Conservation (phyloP, 202 grass and related monocot genomes). For the Panicum hallii region DNA sequence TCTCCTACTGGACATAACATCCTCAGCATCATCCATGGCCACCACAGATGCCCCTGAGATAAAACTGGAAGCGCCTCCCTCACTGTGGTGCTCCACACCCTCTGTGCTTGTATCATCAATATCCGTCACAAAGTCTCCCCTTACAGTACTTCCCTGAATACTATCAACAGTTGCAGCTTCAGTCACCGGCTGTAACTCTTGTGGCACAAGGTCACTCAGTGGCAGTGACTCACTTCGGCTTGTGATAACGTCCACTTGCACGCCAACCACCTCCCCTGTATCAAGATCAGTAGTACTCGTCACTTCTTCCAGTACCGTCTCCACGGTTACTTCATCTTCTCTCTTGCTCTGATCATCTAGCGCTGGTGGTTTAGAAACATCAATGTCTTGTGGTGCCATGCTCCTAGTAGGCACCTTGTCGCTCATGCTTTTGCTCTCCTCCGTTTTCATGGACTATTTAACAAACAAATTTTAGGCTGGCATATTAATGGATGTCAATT, state of each 20-base stretch:
- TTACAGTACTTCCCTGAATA: constrained; percentile 29
- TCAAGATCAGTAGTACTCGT: neutral
- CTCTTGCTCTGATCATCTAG: neutral
- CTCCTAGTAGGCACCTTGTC: neutral
- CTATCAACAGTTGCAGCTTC: constrained; percentile 1
- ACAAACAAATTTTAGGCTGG: neutral
- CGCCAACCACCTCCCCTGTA: neutral
- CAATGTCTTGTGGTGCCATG: neutral
- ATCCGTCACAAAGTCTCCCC: constrained; percentile 4
- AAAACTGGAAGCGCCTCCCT: constrained; percentile 18
- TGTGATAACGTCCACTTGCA: constrained; percentile 28
- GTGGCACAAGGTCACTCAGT: constrained; percentile 18
- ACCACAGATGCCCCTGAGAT: neutral
- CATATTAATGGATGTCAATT: neutral
- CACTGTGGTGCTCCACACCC: constrained; percentile 1
- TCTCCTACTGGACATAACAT: constrained; percentile 8
- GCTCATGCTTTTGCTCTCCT: constrained; percentile 7
- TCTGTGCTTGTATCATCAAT: neutral
- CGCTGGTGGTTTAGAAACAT: constrained; percentile 1
- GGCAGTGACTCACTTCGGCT: constrained; percentile 2
- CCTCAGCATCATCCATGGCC: constrained; percentile 24
- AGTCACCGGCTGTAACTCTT: neutral
- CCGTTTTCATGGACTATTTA: neutral
- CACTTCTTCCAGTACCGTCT: constrained; percentile 22
- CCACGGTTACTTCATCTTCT: constrained; percentile 17